Percentiles rank a stretch among this genome's conserved stretches.
Evolutionary conservation across 2,329 filamentous ascomycete species (phyloP).

Genomic region (Septoria petroselini): DNA sequence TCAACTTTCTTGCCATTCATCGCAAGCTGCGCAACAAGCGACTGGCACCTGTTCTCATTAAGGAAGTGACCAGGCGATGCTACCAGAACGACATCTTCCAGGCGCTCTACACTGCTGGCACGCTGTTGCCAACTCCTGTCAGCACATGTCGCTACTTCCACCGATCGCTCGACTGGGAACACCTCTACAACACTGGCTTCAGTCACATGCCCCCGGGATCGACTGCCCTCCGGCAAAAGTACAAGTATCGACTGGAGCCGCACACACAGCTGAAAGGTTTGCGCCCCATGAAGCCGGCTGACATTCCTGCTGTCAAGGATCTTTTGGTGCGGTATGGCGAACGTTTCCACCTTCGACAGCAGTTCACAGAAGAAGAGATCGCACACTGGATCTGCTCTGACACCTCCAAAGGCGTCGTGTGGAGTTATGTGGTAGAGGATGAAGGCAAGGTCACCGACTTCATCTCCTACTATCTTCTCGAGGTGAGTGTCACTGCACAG

Average conservation of each 20-base stretch:
- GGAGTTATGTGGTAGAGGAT: slow-evolving; percentile 84
- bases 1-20: slow-evolving; percentile 98
- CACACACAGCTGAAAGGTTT: slow-evolving; percentile 70
- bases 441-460: slow-evolving; percentile 86
- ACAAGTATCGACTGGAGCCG: slow-evolving; percentile 75
- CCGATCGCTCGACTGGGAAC: slow-evolving; percentile 89
- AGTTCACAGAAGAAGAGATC: slow-evolving; percentile 75
- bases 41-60: slow-evolving; percentile 89
- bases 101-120: slow-evolving; percentile 91
- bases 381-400: slow-evolving; percentile 83
- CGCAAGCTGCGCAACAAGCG: slow-evolving; percentile 95
- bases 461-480: slow-evolving; percentile 93
- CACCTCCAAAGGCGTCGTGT: slow-evolving; percentile 76
- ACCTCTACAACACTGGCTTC: slow-evolving; percentile 92
- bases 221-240: slow-evolving; percentile 79
- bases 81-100: slow-evolving; percentile 86
- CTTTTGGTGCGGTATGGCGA: slow-evolving; percentile 74
- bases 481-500: slow-evolving; percentile 42
- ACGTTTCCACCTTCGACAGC: slow-evolving; percentile 79
- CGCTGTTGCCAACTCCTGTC: slow-evolving; percentile 85
- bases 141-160: slow-evolving; percentile 96
- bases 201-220: slow-evolving; percentile 79
- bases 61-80: slow-evolving; percentile 91
- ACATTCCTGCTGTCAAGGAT: slow-evolving; percentile 70
- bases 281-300: slow-evolving; percentile 73